These are phyloP conservation scores for Apiospora kogelbergensis DNA, from an alignment of 2,329 filamentous ascomycete genomes.

Conservation along the genomic window DNA sequence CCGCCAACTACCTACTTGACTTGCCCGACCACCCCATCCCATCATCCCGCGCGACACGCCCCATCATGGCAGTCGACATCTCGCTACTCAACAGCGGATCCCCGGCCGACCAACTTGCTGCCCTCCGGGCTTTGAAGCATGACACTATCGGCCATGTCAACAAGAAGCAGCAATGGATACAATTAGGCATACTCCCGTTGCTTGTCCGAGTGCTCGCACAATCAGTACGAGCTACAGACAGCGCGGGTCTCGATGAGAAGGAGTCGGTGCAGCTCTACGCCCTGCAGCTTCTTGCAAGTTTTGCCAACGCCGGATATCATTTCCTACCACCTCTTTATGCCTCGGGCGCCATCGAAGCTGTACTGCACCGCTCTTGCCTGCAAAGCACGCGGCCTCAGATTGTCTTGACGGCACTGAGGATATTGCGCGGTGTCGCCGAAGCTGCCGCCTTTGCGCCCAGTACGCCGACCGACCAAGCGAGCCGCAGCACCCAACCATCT, in stretches of 20 bases:
- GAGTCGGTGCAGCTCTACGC: constrained; percentile 73
- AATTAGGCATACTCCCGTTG: constrained; percentile 65
- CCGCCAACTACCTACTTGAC: background rate
- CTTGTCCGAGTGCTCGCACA: constrained; percentile 45
- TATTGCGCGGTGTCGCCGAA: constrained; percentile 70
- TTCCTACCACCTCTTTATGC: constrained; percentile 76
- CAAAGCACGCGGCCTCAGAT: constrained; percentile 63
- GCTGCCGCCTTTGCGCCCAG: constrained; percentile 58
- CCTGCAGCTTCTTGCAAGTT: constrained; percentile 80
- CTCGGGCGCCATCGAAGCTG: constrained; percentile 64
- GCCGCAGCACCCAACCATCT: constrained; percentile 10
- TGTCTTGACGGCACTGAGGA: constrained; percentile 70
- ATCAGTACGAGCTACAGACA: constrained; percentile 21
- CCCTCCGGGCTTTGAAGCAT: constrained; percentile 78
- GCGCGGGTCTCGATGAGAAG: constrained; percentile 51
- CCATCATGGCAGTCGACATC: constrained; percentile 13
- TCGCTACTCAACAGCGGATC: constrained; percentile 23
- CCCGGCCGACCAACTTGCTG: constrained; percentile 53
- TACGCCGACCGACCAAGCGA: constrained; percentile 46
- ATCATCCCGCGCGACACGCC: background rate
- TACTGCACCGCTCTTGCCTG: constrained; percentile 70
- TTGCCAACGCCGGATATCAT: constrained; percentile 78
- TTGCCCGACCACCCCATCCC: background rate
- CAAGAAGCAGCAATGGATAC: constrained; percentile 79
- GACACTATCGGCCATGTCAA: constrained; percentile 85